Base-by-base conservation (phyloP, 164 flowering plant genomes). In the Buxus sempervirens region DNA sequence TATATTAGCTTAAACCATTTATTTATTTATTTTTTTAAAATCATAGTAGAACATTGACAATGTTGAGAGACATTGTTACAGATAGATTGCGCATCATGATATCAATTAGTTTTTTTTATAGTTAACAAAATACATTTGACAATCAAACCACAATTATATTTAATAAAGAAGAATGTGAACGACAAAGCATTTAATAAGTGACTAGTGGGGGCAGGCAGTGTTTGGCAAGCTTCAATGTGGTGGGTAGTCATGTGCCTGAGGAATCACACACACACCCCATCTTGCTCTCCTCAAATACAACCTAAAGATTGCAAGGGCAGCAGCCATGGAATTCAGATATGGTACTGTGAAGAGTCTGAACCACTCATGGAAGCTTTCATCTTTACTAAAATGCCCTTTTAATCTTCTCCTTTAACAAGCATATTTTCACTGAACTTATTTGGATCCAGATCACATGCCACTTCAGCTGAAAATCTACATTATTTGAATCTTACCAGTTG, bases 201-300 rank as follows among this genome's bases (percentile, higher is more conserved):
- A 60, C 21, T 5, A 63, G 58, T 73, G 51, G 66, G 67, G 48
- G 66, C 63, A 70, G 76, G 66, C 80, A 73, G 45, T 9, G 56
- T 61, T 64, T 48, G 75, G 67, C 66, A 72, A 21, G 48, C 42
- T 62, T 12, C n/a, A 42, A 23, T 1, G 38, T 54, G 73, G 64
- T 65, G 63, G 73, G 54, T 22, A 61, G 15, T 55, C 70, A 49
- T 61, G 54, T 66, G 71, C 61, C 66, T 13, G 10, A 57, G 25
- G 57, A 66, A 72, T 32, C 65, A 53, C 23, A 54, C 20, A 54
- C 65, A 26, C 20, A 54, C 65, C n/a, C 62, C 69, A 63, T 63
- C 12, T 45, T n/a, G 14, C 48, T 12, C n/a, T 62, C 60, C 59
- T 24, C 5, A 21, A 23, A 41, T 55, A 45, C 38, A 42, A 53